Conservation (phyloP, 2,329 filamentous ascomycete genomes). For the Colletotrichum lindemuthianum region DNA sequence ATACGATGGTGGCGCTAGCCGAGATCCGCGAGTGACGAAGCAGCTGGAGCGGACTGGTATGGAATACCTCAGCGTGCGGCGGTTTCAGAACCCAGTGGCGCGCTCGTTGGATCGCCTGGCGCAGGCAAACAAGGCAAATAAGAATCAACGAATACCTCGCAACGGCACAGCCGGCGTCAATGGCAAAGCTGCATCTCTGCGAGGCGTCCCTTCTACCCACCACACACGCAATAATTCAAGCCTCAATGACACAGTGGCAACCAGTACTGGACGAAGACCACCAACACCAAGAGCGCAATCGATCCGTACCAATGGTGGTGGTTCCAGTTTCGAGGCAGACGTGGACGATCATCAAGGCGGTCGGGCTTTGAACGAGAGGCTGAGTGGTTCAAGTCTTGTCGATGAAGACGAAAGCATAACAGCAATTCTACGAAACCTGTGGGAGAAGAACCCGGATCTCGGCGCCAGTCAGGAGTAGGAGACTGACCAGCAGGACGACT, state of each 20-base stretch:
- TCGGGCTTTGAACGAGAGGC: slow-evolving; percentile 47
- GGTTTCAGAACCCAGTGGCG: slow-evolving; percentile 76
- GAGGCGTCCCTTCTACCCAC: slow-evolving; percentile 38
- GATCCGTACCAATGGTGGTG: slow-evolving; percentile 49
- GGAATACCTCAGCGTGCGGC: slow-evolving; percentile 78
- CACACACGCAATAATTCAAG: slow-evolving; percentile 51
- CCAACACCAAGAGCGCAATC: slow-evolving; percentile 47
- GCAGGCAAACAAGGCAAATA: slow-evolving; percentile 53
- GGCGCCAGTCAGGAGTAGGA: slow-evolving; percentile 62
- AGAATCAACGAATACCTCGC: slow-evolving; percentile 59
- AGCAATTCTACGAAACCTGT: slow-evolving; percentile 65
- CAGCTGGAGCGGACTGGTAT: slow-evolving; percentile 76
- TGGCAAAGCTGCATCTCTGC: slow-evolving; percentile 45
- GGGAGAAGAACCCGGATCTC: slow-evolving; percentile 70
- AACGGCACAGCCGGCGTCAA: slow-evolving; percentile 50
- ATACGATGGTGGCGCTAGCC: slow-evolving; percentile 61
- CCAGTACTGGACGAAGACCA: slow-evolving; percentile 40
- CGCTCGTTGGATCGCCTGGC: slow-evolving; percentile 63
- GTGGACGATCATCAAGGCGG: slow-evolving; percentile 48
- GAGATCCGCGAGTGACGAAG: slow-evolving; percentile 71
- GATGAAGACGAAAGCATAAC: slow-evolving; percentile 62
- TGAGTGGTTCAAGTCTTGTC: slow-evolving; percentile 61
- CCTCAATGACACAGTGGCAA: slow-evolving; percentile 38
- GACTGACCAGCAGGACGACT: too few species aligned
- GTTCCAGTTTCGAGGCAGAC: slow-evolving; percentile 58